Conservation (phyloP, 345 rosid genomes). For the Eucalyptus victrix region DNA sequence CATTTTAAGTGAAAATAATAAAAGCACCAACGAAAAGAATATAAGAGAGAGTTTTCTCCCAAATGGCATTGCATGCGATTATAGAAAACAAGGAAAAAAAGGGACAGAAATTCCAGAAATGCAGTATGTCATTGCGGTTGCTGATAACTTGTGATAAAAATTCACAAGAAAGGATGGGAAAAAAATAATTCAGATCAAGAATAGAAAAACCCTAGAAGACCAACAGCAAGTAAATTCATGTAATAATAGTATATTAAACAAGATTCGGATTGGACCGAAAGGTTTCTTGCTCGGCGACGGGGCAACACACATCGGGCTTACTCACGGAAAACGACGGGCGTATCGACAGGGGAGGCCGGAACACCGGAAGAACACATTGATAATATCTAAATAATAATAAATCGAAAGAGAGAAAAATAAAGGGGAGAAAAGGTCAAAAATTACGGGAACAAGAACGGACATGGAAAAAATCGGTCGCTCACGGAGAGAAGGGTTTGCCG, state of each 20-base stretch:
- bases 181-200: neutral
- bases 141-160: neutral
- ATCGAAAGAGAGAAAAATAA: neutral
- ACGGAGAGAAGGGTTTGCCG: neutral
- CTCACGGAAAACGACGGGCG: conserved; percentile 14
- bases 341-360: neutral
- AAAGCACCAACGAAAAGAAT: neutral
- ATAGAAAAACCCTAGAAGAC: neutral
- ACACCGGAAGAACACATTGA: neutral
- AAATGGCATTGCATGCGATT: neutral
- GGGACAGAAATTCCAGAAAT: neutral
- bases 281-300: neutral
- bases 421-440: neutral
- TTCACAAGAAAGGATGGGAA: neutral
- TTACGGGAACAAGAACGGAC: neutral
- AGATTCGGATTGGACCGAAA: neutral
- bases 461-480: neutral
- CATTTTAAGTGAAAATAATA: neutral
- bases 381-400: neutral
- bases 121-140: neutral
- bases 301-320: conserved; percentile 1
- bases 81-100: neutral
- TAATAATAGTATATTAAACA: neutral
- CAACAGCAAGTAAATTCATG: neutral
- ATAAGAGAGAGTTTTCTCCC: neutral